phyloP scores from a whole-genome alignment of 768 basidiomycete species.

The Mycena crocata region DNA sequence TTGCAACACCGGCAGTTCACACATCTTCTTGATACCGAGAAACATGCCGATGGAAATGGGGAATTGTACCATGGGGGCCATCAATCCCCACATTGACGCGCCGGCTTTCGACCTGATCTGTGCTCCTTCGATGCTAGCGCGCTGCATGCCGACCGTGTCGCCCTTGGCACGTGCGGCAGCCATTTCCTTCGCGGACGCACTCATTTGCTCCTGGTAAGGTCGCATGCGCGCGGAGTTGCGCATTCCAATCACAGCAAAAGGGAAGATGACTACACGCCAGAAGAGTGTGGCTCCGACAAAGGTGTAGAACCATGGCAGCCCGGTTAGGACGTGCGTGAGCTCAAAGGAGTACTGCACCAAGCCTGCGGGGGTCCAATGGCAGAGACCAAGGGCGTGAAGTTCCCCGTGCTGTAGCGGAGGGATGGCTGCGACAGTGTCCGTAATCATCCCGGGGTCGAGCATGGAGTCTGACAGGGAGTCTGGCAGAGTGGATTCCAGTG shows the following conservation, averaged over 20 bases:
- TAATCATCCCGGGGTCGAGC: neutral
- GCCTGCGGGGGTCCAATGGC: conserved; percentile 73
- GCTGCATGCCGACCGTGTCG: conserved; percentile 62
- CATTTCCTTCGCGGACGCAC: conserved; percentile 60
- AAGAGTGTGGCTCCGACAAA: conserved; percentile 74
- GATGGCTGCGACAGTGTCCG: conserved; percentile 15
- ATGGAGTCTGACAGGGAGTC: neutral
- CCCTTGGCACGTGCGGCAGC: conserved; percentile 42
- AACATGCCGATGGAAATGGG: conserved; percentile 86
- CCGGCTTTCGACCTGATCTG: conserved; percentile 73
- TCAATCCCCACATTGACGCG: conserved; percentile 66
- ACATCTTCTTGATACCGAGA: conserved; percentile 81
- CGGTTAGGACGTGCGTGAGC: conserved; percentile 72
- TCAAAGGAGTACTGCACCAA: conserved; percentile 73
- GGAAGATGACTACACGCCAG: conserved; percentile 71
- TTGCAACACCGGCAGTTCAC: conserved; percentile 77
- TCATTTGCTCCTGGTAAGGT: conserved; percentile 66
- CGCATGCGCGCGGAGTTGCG: conserved; percentile 70
- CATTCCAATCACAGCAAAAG: conserved; percentile 66
- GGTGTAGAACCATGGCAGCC: conserved; percentile 87
- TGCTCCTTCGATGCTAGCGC: conserved; percentile 63
- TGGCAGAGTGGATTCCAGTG: neutral
- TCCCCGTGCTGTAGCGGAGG: conserved; percentile 77
- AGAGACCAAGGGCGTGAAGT: conserved; percentile 74
- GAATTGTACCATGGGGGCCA: conserved; percentile 71